phyloP scores from a whole-genome alignment of 1,284 basidiomycete species.

The Leccinum huronense region DNA sequence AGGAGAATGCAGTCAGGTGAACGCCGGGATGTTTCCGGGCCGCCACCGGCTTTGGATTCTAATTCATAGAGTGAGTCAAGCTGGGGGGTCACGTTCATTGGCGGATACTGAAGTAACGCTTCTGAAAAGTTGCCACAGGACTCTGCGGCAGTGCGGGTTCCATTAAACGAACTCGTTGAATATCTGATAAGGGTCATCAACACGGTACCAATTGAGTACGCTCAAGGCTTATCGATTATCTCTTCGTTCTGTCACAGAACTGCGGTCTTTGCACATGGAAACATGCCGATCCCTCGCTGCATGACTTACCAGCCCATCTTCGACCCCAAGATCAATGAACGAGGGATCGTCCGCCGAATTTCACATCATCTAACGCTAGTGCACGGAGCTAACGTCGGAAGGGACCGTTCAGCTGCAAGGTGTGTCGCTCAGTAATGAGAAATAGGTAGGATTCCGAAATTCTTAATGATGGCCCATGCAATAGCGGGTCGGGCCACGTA shows the following conservation, averaged over 20 bases:
- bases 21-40: not conserved
- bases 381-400: not conserved
- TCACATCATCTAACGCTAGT: conserved; percentile 2
- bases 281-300: not conserved
- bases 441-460: not conserved
- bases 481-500: not conserved
- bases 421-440: not conserved
- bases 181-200: not conserved
- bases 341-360: not conserved
- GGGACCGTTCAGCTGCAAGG: not conserved
- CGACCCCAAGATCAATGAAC: not conserved
- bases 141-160: not conserved
- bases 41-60: not conserved
- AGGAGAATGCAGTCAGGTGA: not conserved
- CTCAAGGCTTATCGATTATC: not conserved
- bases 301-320: not conserved
- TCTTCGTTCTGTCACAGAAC: not conserved
- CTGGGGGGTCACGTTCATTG: not conserved
- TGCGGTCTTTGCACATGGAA: not conserved
- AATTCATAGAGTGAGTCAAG: not conserved
- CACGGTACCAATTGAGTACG: not conserved
- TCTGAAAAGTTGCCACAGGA: not conserved
- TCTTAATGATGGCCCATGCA: not conserved
- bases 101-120: not conserved
- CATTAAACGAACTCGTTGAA: not conserved